Percentiles rank a stretch among this genome's conserved stretches.
Evolutionary conservation across 129 eudicot species (phyloP).

Genomic region (Dittrichia graveolens): DNA sequence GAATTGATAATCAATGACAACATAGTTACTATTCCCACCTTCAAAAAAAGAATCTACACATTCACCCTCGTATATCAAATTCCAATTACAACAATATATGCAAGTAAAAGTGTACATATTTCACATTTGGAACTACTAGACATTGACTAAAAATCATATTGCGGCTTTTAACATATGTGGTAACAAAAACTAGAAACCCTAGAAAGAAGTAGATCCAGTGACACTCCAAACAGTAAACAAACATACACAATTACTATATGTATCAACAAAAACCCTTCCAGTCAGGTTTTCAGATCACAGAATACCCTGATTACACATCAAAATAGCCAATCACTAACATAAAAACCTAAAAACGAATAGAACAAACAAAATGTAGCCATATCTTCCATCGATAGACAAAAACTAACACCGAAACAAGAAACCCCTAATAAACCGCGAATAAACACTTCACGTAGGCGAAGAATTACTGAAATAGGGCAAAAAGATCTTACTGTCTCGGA

Average conservation of each 20-base stretch:
- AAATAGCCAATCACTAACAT: neutral
- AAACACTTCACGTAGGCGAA: neutral
- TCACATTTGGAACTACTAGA: neutral
- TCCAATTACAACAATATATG: slow-evolving; percentile 15
- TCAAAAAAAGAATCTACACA: no score
- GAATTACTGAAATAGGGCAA: neutral
- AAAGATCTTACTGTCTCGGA: slow-evolving; percentile 73
- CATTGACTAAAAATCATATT: slow-evolving; percentile 4
- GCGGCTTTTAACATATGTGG: neutral
- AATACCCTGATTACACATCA: slow-evolving; percentile 14
- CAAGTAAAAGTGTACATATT: neutral
- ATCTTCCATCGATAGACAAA: slow-evolving; percentile 10
- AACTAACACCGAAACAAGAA: slow-evolving; percentile 21
- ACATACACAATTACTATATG: neutral
- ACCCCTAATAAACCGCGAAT: slow-evolving; percentile 16
- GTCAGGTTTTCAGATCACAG: neutral
- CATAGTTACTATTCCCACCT: neutral
- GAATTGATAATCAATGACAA: neutral
- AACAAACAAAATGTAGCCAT: slow-evolving; percentile 30
- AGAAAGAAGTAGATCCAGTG: slow-evolving; percentile 11
- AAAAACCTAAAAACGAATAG: slow-evolving; percentile 6
- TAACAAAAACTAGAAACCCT: slow-evolving; percentile 8
- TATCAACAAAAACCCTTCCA: slow-evolving; percentile 21
- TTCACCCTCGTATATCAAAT: no score
- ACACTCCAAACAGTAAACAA: slow-evolving; percentile 14